Conservation (phyloP, 129 eudicot species). For the Artemisia annua region DNA sequence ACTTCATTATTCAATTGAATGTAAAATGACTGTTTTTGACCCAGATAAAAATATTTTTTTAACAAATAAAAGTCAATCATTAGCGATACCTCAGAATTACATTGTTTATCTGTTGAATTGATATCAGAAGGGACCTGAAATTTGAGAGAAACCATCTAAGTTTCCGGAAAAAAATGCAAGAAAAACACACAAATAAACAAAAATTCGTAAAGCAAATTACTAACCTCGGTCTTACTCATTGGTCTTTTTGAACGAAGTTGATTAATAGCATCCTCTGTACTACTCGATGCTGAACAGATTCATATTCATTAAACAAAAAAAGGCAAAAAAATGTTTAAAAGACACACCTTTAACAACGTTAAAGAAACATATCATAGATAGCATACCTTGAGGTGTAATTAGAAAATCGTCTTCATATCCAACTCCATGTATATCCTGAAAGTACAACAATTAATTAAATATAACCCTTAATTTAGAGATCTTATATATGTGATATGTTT, state of each 20-base stretch:
- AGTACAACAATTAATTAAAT: constrained; percentile 15
- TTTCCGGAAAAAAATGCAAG: background rate
- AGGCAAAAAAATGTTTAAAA: background rate
- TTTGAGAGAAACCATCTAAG: background rate
- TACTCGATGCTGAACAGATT: constrained; percentile 50
- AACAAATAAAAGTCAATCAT: no score
- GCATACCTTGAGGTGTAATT: constrained; percentile 52
- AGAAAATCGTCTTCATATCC: constrained; percentile 52
- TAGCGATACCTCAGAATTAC: constrained; percentile 56
- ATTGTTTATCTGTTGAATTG: constrained; percentile 57
- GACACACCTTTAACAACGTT: background rate
- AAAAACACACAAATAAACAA: background rate
- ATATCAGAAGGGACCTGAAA: constrained; percentile 83
- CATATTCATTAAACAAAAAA: constrained; percentile 11
- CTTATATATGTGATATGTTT: background rate
- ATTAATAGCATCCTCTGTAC: constrained; percentile 79
- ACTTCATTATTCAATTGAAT: no score
- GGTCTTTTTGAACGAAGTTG: constrained; percentile 81
- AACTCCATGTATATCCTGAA: constrained; percentile 68
- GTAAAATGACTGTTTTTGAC: no score
- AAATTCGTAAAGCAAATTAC: constrained; percentile 20
- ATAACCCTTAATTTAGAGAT: background rate
- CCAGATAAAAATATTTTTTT: no score
- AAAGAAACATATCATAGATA: background rate
- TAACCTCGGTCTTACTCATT: constrained; percentile 81